A percentile compares a stretch with the other conserved stretches of the same genome.
These are phyloP conservation scores for Phialophora expanda DNA, from an alignment of 2,329 filamentous ascomycete genomes.

Conservation along the genomic window DNA sequence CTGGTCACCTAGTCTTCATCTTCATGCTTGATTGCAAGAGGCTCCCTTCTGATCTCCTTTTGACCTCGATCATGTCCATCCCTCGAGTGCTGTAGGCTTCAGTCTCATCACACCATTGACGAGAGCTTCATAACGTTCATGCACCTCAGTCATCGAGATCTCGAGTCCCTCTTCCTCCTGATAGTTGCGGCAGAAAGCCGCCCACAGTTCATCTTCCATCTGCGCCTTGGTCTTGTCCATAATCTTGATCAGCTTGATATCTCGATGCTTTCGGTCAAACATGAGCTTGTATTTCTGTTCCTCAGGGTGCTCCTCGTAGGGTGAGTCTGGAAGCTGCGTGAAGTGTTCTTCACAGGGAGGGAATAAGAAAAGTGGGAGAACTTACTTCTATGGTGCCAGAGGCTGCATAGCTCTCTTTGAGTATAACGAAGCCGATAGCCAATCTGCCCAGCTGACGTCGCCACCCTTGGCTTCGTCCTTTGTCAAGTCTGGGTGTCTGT, in stretches of 20 bases:
- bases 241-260: background rate
- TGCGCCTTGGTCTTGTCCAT: background rate
- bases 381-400: slow-evolving; percentile 23
- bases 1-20: too few relatives aligned
- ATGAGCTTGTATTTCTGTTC: slow-evolving; percentile 5
- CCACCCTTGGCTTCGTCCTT: background rate
- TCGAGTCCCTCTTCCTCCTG: background rate
- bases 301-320: background rate
- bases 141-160: background rate
- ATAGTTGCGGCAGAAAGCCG: slow-evolving; percentile 3
- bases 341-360: background rate
- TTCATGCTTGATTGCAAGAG: too few relatives aligned
- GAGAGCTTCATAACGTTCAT: background rate
- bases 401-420: slow-evolving; percentile 24
- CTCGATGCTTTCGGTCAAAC: background rate
- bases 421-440: slow-evolving; percentile 15
- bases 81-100: too few relatives aligned
- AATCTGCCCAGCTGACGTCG: slow-evolving; percentile 3
- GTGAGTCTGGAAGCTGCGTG: background rate
- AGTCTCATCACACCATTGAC: too few relatives aligned
- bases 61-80: too few relatives aligned
- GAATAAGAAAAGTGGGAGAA: slow-evolving; percentile 1
- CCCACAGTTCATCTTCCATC: background rate
- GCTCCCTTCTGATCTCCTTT: too few relatives aligned
- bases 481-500: slow-evolving; percentile 1